phyloP scores from a whole-genome alignment of 768 basidiomycete species.

The Trametes gibbosa region DNA sequence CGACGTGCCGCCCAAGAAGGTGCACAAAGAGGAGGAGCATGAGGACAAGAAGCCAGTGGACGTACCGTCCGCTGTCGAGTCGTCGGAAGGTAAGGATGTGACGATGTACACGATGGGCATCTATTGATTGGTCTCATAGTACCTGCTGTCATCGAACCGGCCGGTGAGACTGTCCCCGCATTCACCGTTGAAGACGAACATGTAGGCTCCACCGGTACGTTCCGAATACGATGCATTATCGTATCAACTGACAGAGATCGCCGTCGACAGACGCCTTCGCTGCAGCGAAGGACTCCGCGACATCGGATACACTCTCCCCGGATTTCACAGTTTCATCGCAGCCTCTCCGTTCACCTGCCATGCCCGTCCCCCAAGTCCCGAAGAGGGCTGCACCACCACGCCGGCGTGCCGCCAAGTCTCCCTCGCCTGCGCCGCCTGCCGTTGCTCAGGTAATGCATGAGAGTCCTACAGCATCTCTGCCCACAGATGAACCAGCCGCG shows the following conservation, averaged over 20 bases:
- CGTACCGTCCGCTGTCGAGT: conserved; percentile 4
- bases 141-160: neutral
- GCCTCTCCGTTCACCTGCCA: conserved; percentile 44
- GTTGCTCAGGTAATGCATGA: conserved; percentile 22
- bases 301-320: conserved; percentile 23
- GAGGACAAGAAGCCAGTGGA: conserved; percentile 16
- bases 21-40: conserved; percentile 28
- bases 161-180: neutral
- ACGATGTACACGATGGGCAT: neutral
- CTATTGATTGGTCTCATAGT: neutral
- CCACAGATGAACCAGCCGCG: neutral
- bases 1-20: conserved; percentile 32
- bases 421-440: conserved; percentile 32
- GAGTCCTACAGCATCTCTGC: conserved; percentile 25
- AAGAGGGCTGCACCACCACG: conserved; percentile 75
- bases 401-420: conserved; percentile 56
- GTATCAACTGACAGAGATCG: neutral
- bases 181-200: neutral
- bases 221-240: no score
- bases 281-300: conserved; percentile 12
- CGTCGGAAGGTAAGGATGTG: conserved; percentile 2
- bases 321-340: conserved; percentile 25
- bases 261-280: conserved; percentile 19
- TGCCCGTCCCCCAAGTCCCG: conserved; percentile 75
- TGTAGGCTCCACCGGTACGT: conserved; percentile 8